Evolutionary conservation across 2,329 filamentous ascomycete species (phyloP), one percentile per base, ranked within the genome.

Genomic region (Gnomoniopsis sp.): DNA sequence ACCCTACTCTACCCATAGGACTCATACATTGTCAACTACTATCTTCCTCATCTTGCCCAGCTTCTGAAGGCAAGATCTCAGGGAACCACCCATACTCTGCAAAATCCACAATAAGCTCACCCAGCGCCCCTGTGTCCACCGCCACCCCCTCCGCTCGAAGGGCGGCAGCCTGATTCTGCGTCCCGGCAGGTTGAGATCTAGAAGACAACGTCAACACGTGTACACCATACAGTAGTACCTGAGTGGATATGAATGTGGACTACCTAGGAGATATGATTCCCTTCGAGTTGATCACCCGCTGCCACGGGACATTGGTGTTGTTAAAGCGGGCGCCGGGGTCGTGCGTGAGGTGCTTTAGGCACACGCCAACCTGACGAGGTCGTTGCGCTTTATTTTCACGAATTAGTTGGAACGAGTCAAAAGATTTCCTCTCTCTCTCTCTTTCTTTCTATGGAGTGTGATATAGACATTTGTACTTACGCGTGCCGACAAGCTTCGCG

Each of bases 221-320:
- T 49, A 12, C 36, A 12, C 23, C 12, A 4, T 34, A 49, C 23
- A n/a, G 33, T 21, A 51, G 15, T 21, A 4, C n/a, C n/a, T n/a
- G n/a, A n/a, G n/a, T n/a, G n/a, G n/a, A n/a, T n/a, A n/a, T n/a
- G n/a, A n/a, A n/a, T n/a, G n/a, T n/a, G n/a, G n/a, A n/a, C n/a
- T 51, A 93, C 91, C 93, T 85, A 8, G 89, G 89, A 48, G 92
- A 96, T 65, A 98, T 96, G 60, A 85, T 79, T 22, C 93, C 93
- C 73, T 90, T 93, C 15, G 90, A 78, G 72, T 93, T 96, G 70
- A 98, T 89, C 60, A 98, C 90, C 59, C 95, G 81, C 77, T 98
- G 93, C 93, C 93, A 98, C 0, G 93, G 93, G 3, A 98, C 93
- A 64, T 88, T 97, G 23, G 77, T 79, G 60, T 82, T 79, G 71